Evolutionary conservation across 2,329 filamentous ascomycete species (phyloP).

Genomic region (Pseudogymnoascus sp.): DNA sequence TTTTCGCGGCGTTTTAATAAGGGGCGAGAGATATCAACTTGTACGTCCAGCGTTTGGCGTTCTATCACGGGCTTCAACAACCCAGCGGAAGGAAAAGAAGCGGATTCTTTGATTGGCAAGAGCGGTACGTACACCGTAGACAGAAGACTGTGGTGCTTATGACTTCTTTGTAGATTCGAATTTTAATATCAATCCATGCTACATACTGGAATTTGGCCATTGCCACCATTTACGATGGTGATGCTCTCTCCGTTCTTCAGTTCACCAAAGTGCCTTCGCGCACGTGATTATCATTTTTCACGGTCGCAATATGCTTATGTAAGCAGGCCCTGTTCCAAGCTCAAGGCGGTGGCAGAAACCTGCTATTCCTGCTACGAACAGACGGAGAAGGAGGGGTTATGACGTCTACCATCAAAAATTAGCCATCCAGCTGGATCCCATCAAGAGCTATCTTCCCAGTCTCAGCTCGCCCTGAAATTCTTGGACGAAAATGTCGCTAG

Average conservation of each 20-base stretch:
- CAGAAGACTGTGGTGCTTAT: conserved; percentile 1
- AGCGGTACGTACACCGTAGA: conserved; percentile 4
- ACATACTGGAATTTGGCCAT: not conserved
- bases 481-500: not conserved
- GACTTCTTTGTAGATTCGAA: not conserved
- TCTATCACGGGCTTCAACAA: conserved; percentile 9
- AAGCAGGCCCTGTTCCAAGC: not conserved
- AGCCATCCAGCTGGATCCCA: not conserved
- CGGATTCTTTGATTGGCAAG: not conserved
- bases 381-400: not conserved
- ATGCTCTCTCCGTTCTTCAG: not conserved
- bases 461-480: not conserved
- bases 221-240: not conserved
- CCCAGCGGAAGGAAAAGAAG: conserved; percentile 8
- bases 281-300: not conserved
- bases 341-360: conserved; percentile 3
- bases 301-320: not conserved
- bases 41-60: conserved; percentile 7
- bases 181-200: conserved; percentile 1
- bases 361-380: not conserved
- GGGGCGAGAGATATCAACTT: conserved; percentile 7
- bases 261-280: not conserved
- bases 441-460: not conserved
- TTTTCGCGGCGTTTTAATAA: conserved; percentile 2
- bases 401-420: not conserved